Base-by-base conservation (phyloP, 2,329 filamentous ascomycete species). In the Boeremia lycopersici region DNA sequence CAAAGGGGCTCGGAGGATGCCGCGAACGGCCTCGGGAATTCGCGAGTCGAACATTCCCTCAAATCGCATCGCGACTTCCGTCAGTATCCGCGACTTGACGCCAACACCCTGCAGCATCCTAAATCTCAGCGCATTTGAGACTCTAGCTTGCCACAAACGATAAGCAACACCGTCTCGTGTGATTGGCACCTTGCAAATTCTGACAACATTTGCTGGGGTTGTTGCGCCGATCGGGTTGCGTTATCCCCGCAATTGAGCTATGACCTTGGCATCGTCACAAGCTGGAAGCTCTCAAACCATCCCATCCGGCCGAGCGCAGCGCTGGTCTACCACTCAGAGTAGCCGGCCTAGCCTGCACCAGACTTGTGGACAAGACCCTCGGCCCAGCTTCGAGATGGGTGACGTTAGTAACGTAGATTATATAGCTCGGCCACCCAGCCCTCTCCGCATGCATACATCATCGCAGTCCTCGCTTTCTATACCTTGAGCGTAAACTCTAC, bases 191-290 rank as follows among this genome's bases (percentile, higher is more conserved):
- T 53, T 33, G 39, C 6, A 47, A 11, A 41, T 28, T 38, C 17
- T 46, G 19, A 28, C 52, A 50, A 41, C 25, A 23, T 31, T 42
- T 46, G 31, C 36, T 47, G 46, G 52, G 47, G 46, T 56, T 54
- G 55, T 60, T 62, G 62, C 51, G 64, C 57, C 58, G 56, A 56
- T 62, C 59, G 43, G 56, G 53, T 51, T 38, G 49, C 17, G 44
- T 48, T 55, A 56, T 68, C 67, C 65, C 67, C 69, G 67, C 67
- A 63, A 59, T 59, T 53, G 38, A 59, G 58, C 47, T 57, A 48
- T 41, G 48, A 57, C 48, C 69, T 73, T 69, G 70, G 69, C 69
- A 62, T 59, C 67, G 58, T 73, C 71, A 74, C 69, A 71, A 72
- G 70, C 69, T 65, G 41, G 50, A 48, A 68, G 59, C 63, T 68